A percentile compares a stretch with the other conserved stretches of the same genome.
Evolutionary conservation across 257 asterid genomes (phyloP).

Genomic region (Rauvolfia tetraphylla): DNA sequence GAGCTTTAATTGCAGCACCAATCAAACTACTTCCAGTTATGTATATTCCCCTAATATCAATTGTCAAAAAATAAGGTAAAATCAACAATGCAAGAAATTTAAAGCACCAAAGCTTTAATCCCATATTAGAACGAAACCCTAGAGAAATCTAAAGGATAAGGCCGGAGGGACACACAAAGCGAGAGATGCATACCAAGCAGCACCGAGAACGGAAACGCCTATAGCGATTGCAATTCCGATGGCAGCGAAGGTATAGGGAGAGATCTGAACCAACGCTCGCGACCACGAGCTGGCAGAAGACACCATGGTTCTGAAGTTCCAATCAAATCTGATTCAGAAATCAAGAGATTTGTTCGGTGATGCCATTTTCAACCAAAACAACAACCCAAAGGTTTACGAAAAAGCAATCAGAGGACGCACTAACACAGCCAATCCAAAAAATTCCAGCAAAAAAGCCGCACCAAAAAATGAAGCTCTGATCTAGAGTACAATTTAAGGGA

Average conservation of each 20-base stretch:
- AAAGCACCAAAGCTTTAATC: not conserved
- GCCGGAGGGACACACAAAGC: not conserved
- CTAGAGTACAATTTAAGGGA: no score
- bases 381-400: no score
- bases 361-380: no score
- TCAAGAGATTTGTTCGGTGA: conserved; percentile 6
- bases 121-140: conserved; percentile 8
- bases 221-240: conserved; percentile 87
- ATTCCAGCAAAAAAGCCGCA: no score
- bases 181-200: conserved; percentile 66
- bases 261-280: conserved; percentile 77
- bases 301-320: conserved; percentile 35
- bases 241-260: conserved; percentile 94
- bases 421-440: no score
- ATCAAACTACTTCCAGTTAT: conserved; percentile 54
- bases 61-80: not conserved
- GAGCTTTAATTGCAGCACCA: conserved; percentile 56
- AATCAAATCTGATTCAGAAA: conserved; percentile 5
- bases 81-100: not conserved
- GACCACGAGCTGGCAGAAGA: conserved; percentile 81
- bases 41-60: conserved; percentile 40
- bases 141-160: not conserved
- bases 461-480: no score
- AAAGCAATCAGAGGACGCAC: no score
- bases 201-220: conserved; percentile 98